Evolutionary conservation across 495 filamentous ascomycete genomes (phyloP), one percentile per base, ranked within the genome.

Genomic region (Podospora tetraspora): DNA sequence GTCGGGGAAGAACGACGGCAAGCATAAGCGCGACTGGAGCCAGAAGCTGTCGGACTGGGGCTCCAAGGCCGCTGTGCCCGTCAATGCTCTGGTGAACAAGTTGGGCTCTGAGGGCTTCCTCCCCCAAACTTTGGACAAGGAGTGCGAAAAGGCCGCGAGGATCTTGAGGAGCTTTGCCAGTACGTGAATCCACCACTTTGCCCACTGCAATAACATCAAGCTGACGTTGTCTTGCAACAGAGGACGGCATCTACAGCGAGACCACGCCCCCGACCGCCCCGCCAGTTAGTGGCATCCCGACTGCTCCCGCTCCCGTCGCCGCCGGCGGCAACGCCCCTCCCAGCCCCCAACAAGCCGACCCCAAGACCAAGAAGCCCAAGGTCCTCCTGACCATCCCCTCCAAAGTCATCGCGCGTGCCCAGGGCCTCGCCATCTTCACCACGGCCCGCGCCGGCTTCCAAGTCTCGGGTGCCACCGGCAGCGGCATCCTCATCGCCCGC

Each of bases 121-220:
- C 84, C 91, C 92, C 16, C 88, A 88, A 66, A 86, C 87, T 1
- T 79, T 95, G 65, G 92, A 94, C 72, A 91, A 89, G 78, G 92
- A 96, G 81, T 88, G 87, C 78, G 91, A 96, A 70, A 94, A 96
- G 79, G 91, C 91, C 10, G 92, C 92, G 58, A 83, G 91, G 11
- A 96, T 96, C 27, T 72, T 96, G 63, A 85, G 86, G 71, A 89
- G 87, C 69, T 96, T 96, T 78, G 94, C 92, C 81, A 92, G 82
- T 84, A 81, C 68, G 80, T 71, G 13, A 22, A n/a, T 8, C 12
- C 25, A n/a, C 4, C 25, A 24, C 59, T 19, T 10, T 21, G 13
- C 30, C 57, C 12, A 61, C 9, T 4, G 27, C 12, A 59, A 12
- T 24, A 2, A 29, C 22, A 10, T 3, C 24, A 19, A 29, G 37